Evolutionary conservation across 306 rosid genomes (phyloP).

Genomic region (Aeschynomene evenia): DNA sequence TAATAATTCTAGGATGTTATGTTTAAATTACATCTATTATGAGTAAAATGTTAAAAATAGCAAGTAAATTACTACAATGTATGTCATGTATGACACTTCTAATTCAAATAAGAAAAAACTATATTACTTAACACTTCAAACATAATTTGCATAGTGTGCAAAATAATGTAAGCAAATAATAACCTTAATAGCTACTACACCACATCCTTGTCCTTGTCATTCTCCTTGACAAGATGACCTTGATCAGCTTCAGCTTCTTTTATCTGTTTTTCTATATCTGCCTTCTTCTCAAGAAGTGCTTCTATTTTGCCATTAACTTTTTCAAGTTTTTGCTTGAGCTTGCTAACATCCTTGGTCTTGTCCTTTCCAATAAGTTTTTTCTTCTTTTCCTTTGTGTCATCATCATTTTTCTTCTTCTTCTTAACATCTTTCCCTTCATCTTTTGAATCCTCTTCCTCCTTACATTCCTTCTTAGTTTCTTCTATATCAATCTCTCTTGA

Average conservation of each 20-base stretch:
- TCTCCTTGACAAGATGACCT: slow-evolving; percentile 16
- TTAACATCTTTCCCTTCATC: slow-evolving; percentile 29
- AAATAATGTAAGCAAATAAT: not conserved
- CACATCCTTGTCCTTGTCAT: slow-evolving; percentile 18
- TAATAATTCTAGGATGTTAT: too few species aligned
- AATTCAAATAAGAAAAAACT: not conserved
- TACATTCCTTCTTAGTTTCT: slow-evolving; percentile 32
- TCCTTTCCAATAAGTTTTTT: slow-evolving; percentile 43
- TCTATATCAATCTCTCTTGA: slow-evolving; percentile 43
- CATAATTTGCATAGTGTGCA: not conserved
- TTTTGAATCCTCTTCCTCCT: slow-evolving; percentile 4
- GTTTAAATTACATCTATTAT: too few species aligned
- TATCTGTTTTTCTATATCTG: slow-evolving; percentile 53
- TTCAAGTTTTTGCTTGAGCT: slow-evolving; percentile 62
- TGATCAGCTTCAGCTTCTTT: slow-evolving; percentile 50
- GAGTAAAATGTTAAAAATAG: too few species aligned
- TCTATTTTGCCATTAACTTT: slow-evolving; percentile 55
- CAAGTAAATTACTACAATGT: too few species aligned
- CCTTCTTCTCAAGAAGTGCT: slow-evolving; percentile 47
- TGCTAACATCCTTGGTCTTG: slow-evolving; percentile 44
- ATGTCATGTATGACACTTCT: too few species aligned
- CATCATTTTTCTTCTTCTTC: slow-evolving; percentile 32
- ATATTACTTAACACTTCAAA: slow-evolving; percentile 21
- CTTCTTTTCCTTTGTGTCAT: slow-evolving; percentile 45
- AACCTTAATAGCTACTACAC: not conserved